Evolutionary conservation across 2,329 filamentous ascomycete genomes (phyloP).

Genomic region (Xylariales sp.): DNA sequence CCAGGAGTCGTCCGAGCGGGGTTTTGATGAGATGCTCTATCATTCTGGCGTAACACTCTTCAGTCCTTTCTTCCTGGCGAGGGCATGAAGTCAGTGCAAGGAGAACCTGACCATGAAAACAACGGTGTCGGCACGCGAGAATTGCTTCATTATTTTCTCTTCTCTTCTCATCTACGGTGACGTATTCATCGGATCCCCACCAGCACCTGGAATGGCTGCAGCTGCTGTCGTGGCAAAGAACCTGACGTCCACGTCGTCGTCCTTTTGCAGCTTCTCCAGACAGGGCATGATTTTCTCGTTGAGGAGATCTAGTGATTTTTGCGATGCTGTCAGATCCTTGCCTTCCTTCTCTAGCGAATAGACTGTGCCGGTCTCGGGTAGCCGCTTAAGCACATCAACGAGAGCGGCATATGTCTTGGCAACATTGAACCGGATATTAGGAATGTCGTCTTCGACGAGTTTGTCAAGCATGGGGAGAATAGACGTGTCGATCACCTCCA

Average conservation of each 20-base stretch:
- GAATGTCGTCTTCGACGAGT: constrained; percentile 89
- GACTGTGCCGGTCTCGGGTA: constrained; percentile 85
- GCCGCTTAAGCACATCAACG: constrained; percentile 83
- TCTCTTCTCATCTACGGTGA: constrained; percentile 50
- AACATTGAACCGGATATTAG: constrained; percentile 99
- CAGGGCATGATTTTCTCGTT: constrained; percentile 83
- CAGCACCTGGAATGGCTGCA: constrained; percentile 47
- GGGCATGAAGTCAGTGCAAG: too few relatives aligned
- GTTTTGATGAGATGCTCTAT: too few relatives aligned
- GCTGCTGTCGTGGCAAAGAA: constrained; percentile 94
- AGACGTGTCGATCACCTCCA: constrained; percentile 87
- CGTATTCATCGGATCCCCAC: constrained; percentile 60
- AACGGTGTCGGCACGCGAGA: too few relatives aligned
- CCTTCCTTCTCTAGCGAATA: constrained; percentile 79
- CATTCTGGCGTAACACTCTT: too few relatives aligned
- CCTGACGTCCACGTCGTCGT: constrained; percentile 95
- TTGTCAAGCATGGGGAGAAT: constrained; percentile 96
- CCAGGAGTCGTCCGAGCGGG: too few relatives aligned
- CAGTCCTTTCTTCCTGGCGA: too few relatives aligned
- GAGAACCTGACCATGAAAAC: too few relatives aligned
- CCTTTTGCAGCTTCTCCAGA: constrained; percentile 91
- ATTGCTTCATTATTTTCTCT: constrained; percentile 17
- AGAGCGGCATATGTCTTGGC: constrained; percentile 94
- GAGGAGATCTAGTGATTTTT: constrained; percentile 73
- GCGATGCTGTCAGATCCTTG: constrained; percentile 55